phyloP scores from a whole-genome alignment of 2,329 filamentous ascomycete genomes.

The Fusarium proliferatum region DNA sequence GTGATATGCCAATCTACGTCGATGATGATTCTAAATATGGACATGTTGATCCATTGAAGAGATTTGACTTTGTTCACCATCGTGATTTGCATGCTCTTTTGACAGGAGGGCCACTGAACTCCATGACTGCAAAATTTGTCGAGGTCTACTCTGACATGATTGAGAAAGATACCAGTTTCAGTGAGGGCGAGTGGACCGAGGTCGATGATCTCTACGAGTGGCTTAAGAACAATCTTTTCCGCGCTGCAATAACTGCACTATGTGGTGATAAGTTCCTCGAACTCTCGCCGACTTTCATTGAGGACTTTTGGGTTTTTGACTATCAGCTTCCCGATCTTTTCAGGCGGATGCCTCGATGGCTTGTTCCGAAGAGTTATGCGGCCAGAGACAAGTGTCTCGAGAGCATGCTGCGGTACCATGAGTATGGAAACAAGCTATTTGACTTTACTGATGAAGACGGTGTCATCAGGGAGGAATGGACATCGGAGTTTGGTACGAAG shows the following conservation, averaged over 20 bases:
- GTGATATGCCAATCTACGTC: conserved; percentile 14
- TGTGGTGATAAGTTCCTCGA: conserved; percentile 32
- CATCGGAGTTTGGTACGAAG: conserved; percentile 37
- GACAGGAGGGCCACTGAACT: conserved; percentile 7
- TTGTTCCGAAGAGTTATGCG: conserved; percentile 28
- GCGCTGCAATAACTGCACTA: conserved; percentile 8
- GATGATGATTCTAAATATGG: conserved; percentile 13
- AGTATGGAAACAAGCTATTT: conserved; percentile 5
- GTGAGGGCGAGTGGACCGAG: conserved; percentile 9
- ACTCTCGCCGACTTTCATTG: conserved; percentile 14
- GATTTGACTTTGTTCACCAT: conserved; percentile 31
- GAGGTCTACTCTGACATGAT: conserved; percentile 13
- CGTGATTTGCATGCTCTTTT: conserved; percentile 16
- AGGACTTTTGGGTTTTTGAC: conserved; percentile 40
- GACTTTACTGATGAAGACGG: conserved; percentile 8
- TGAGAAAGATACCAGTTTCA: conserved; percentile 6
- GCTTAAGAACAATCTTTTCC: conserved; percentile 21
- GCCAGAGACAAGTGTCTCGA: conserved; percentile 24
- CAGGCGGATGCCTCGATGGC: conserved; percentile 30
- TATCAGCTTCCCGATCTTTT: conserved; percentile 29
- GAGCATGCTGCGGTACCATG: conserved; percentile 24
- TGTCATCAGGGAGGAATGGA: conserved; percentile 34
- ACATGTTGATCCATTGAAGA: conserved; percentile 4
- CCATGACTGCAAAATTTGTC: conserved; percentile 15
- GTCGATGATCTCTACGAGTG: conserved; percentile 28